phyloP scores from a whole-genome alignment of 1,139 yeast genomes.

The Suhomyces panamericanus region DNA sequence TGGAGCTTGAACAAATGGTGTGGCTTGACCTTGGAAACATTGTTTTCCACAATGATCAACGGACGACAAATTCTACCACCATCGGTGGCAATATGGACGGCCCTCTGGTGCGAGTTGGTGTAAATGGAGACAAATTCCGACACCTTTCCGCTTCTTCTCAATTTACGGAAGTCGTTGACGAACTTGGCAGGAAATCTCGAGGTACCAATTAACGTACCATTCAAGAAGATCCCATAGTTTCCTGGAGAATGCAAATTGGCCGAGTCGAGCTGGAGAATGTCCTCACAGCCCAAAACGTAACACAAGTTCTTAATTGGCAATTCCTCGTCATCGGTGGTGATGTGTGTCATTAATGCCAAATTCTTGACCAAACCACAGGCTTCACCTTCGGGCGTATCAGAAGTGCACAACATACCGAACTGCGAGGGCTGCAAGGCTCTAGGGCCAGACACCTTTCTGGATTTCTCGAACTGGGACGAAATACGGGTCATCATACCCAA shows the following conservation, averaged over 20 bases:
- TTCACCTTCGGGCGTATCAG: conserved; percentile 99
- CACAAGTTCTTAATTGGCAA: conserved; percentile 79
- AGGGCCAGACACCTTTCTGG: conserved; percentile 97
- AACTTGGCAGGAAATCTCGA: conserved; percentile 83
- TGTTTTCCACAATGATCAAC: conserved; percentile 77
- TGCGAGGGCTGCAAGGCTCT: conserved; percentile 99
- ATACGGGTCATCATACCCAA: conserved; percentile 99
- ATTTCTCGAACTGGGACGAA: conserved; percentile 95
- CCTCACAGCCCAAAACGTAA: conserved; percentile 85
- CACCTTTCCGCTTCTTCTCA: conserved; percentile 83
- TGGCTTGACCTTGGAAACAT: conserved; percentile 67
- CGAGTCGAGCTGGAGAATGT: conserved; percentile 77
- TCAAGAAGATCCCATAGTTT: conserved; percentile 80
- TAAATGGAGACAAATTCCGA: conserved; percentile 91
- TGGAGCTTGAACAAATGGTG: conserved; percentile 64
- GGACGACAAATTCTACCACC: conserved; percentile 99
- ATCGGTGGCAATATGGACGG: conserved; percentile 97
- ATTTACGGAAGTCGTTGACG: conserved; percentile 71
- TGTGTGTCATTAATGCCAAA: conserved; percentile 96
- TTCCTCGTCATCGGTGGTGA: conserved; percentile 97
- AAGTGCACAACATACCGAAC: conserved; percentile 97
- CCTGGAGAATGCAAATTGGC: conserved; percentile 75
- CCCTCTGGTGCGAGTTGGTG: conserved; percentile 83
- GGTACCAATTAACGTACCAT: conserved; percentile 92
- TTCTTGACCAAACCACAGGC: conserved; percentile 99